Conservation (phyloP, 1,139 yeast genomes). For the Yamadazyma atlantica region DNA sequence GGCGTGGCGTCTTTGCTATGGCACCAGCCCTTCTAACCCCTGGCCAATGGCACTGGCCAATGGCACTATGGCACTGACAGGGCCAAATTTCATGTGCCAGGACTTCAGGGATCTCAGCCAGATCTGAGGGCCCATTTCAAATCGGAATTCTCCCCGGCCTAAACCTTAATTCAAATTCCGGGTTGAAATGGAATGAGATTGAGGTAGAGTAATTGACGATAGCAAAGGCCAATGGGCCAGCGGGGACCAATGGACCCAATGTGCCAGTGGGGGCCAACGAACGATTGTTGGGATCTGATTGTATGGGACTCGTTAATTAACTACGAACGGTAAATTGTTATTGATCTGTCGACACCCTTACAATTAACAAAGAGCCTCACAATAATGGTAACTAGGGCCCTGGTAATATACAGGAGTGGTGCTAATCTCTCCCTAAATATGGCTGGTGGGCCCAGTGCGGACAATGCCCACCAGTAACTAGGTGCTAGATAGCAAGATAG, state of each 20-base stretch:
- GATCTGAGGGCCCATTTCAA: neutral
- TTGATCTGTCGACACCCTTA: neutral
- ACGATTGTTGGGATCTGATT: neutral
- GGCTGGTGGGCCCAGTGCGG: too few relatives aligned
- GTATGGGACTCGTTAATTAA: conserved; percentile 2
- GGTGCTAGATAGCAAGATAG: neutral
- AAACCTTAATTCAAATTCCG: neutral
- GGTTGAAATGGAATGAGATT: too few relatives aligned
- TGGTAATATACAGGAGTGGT: neutral
- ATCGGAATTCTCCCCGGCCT: neutral
- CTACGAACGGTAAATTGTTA: conserved; percentile 1
- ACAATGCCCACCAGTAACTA: too few relatives aligned
- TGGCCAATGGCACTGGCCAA: too few relatives aligned
- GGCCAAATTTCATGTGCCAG: neutral
- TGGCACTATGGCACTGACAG: too few relatives aligned
- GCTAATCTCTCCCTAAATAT: too few relatives aligned
- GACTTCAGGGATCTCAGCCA: neutral
- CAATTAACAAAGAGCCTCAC: neutral
- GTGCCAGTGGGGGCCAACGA: neutral
- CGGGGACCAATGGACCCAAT: neutral
- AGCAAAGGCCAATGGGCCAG: neutral
- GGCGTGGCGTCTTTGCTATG: neutral
- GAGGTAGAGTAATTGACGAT: neutral
- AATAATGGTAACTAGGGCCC: neutral
- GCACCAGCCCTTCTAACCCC: neutral